These are phyloP conservation scores for Alternaria sp. DNA, from an alignment of 2,329 filamentous ascomycete genomes.

Conservation along the genomic window DNA sequence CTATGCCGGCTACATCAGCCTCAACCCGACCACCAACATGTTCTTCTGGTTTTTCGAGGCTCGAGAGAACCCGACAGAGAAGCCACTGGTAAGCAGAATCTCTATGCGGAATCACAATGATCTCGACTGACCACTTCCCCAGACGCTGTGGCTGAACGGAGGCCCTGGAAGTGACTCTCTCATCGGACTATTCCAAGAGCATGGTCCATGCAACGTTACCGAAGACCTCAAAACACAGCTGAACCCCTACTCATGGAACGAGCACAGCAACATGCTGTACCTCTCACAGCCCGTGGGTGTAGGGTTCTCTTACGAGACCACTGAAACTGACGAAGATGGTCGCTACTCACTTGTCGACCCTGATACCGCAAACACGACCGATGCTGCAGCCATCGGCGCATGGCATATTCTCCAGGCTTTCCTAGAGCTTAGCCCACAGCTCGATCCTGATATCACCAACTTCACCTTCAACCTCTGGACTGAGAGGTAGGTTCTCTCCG, in stretches of 20 bases:
- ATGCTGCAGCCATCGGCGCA: slow-evolving; percentile 45
- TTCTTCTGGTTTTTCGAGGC: slow-evolving; percentile 61
- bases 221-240: slow-evolving; percentile 48
- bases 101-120: neutral
- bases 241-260: slow-evolving; percentile 54
- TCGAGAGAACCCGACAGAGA: slow-evolving; percentile 52
- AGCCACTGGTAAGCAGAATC: slow-evolving; percentile 28
- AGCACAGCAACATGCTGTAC: slow-evolving; percentile 52
- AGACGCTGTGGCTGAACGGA: slow-evolving; percentile 63
- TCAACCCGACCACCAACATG: slow-evolving; percentile 49
- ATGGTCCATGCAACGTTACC: slow-evolving; percentile 43
- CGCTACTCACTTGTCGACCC: slow-evolving; percentile 46
- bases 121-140: neutral
- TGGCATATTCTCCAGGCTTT: slow-evolving; percentile 52
- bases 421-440: slow-evolving; percentile 45
- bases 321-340: slow-evolving; percentile 33
- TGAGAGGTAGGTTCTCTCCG: slow-evolving; percentile 43
- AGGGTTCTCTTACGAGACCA: slow-evolving; percentile 52
- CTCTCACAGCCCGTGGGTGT: slow-evolving; percentile 52
- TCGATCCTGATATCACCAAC: slow-evolving; percentile 62
- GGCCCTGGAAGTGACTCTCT: slow-evolving; percentile 62
- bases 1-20: slow-evolving; percentile 50
- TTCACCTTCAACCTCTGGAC: slow-evolving; percentile 62
- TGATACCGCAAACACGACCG: slow-evolving; percentile 43
- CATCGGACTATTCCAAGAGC: slow-evolving; percentile 63